Evolutionary conservation across 2,329 filamentous ascomycete species (phyloP), one percentile per base, ranked within the genome.

Genomic region (Exserohilum turcica): DNA sequence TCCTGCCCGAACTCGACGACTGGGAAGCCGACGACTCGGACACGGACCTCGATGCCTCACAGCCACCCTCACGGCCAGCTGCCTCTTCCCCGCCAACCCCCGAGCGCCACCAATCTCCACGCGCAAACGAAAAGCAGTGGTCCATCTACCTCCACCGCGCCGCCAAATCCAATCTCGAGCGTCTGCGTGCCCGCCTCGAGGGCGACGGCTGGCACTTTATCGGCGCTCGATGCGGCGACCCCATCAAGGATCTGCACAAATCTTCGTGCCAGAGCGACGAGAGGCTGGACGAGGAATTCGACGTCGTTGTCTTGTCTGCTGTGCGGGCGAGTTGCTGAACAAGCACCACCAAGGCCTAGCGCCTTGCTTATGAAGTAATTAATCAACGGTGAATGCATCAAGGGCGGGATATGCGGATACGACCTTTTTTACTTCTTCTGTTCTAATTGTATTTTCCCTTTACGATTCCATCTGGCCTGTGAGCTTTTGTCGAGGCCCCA

Each of bases 121-220:
- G 9, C 13, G n/a, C 5, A 7, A 15, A 6, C 15, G 42, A 43
- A 2, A 51, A 47, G 2, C 47, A 59, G 21, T 62, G 61, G 61
- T 55, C 62, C 2, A 56, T 61, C 2, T 54, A 71, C 0, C 45
- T 73, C 3, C 52, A 60, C 7, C 61, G 65, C 24, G 68, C 70
- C 1, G 69, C 67, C 2, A 63, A 56, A 1, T 68, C 65, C 3
- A 73, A 73, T 39, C 64, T 67, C 12, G 67, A 72, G 36, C 56
- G 69, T 0, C 52, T 73, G 15, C 54, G 67, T 13, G 57, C 60
- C 2, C 52, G 65, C 7, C 58, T 74, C 0, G 71, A 74, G 31
- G 66, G 65, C 2, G 71, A 74, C 16, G 67, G 70, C 2, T 73
- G 71, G 71, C 67, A 67, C 13, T 74, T 74, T 40, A 59, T 73